Base-by-base conservation (phyloP, 345 rosid genomes). In the Diplotaxis tenuifolia region DNA sequence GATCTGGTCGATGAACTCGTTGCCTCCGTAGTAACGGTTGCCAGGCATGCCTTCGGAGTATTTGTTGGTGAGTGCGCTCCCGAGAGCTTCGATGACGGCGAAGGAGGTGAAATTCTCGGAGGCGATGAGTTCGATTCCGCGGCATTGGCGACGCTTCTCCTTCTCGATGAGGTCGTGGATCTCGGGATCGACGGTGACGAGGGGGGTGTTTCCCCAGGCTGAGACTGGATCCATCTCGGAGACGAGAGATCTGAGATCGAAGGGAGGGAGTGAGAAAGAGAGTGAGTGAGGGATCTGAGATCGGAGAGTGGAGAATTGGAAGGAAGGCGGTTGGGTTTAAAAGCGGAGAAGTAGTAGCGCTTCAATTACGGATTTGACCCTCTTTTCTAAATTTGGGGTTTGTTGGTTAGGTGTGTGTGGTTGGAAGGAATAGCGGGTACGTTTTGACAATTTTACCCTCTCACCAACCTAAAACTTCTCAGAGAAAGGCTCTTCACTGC, bases 31-130 rank as follows among this genome's bases (percentile, higher is more conserved):
- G 84, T 96, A 96, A 12, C 99, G 97, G 82, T 90, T 90, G 0
- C 99, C 99, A 12, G 99, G 99, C 80, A 96, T 86, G 4, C 99
- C 99, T 82, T 96, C 99, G 6, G 99, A 96, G 89, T 96, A 96
- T 78, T 96, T 92, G 83, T 96, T 96, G 63, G 99, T 96, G 54
- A 96, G 90, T 16, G 98, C 91, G 71, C 96, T 89, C 75, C 99
- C 99, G 31, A 96, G 90, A 65, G 99, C 99, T 68, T 96, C 96
- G 61, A 96, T 96, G 60, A 96, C 99, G 49, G 99, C 99, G 82
- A 87, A 86, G 79, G 97, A 95, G 19, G 95, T 95, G 91, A 90
- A 92, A 81, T 90, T 95, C 80, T 90, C 96, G 65, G 98, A 90
- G 28, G 96, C 97, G 45, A 87, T 95, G 15, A 95, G 98, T 81